Conservation (phyloP, 2,329 filamentous ascomycete genomes). For the Alternaria longipes region DNA sequence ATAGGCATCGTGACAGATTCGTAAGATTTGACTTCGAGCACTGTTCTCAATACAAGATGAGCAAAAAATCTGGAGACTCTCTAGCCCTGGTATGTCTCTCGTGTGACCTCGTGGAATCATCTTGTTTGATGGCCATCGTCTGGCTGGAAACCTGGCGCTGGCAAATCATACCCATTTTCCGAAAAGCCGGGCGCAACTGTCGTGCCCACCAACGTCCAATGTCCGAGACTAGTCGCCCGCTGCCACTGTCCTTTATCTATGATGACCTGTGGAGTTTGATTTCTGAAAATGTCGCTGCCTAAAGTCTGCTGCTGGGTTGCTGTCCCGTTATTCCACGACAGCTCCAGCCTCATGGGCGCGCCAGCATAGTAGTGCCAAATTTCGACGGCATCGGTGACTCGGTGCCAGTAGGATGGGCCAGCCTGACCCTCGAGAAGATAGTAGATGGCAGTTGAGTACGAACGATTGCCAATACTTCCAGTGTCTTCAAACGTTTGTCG, state of each 20-base stretch:
- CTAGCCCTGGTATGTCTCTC: background rate
- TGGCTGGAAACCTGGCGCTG: conserved; percentile 28
- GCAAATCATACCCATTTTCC: conserved; percentile 32
- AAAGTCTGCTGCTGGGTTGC: conserved; percentile 42
- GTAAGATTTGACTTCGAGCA: background rate
- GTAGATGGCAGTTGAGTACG: conserved; percentile 62
- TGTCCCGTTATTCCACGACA: conserved; percentile 57
- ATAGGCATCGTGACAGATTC: background rate
- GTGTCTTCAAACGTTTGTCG: conserved; percentile 59
- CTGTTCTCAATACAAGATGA: background rate
- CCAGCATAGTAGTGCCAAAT: conserved; percentile 66
- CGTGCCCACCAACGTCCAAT: conserved; percentile 60
- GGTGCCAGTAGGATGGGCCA: conserved; percentile 61
- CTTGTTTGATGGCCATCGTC: background rate
- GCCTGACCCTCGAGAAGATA: conserved; percentile 60
- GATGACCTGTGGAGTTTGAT: conserved; percentile 57
- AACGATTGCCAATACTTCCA: conserved; percentile 46
- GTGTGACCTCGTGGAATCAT: background rate
- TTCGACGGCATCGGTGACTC: conserved; percentile 59
- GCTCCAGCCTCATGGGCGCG: conserved; percentile 58
- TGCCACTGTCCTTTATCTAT: conserved; percentile 58
- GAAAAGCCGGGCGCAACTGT: conserved; percentile 34
- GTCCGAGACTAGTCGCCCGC: conserved; percentile 56
- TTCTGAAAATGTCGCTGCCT: conserved; percentile 56
- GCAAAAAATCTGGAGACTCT: rapidly evolving